A percentile compares a stretch with the other conserved stretches of the same genome.
Evolutionary conservation across 306 rosid species (phyloP).

Genomic region (Hippophae tibetana): DNA sequence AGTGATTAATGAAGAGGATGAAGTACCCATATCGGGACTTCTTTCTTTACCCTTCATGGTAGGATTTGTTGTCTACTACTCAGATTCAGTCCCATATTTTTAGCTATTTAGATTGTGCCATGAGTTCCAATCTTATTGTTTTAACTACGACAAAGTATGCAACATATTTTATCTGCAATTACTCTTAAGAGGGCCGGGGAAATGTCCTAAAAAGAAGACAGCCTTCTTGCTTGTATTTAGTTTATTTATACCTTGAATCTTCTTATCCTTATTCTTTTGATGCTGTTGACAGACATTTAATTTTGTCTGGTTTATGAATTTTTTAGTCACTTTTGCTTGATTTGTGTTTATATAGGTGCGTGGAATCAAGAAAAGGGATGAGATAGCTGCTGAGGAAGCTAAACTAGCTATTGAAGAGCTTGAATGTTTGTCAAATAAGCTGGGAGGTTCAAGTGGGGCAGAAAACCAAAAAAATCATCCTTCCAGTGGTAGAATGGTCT

Average conservation of each 20-base stretch:
- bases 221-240: no score
- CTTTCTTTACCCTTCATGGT: slow-evolving; percentile 90
- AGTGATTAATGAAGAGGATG: slow-evolving; percentile 59
- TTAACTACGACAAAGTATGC: no score
- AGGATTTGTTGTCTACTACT: slow-evolving; percentile 20
- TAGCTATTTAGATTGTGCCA: not conserved
- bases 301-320: not conserved
- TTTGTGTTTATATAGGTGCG: slow-evolving; percentile 52
- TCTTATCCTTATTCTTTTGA: not conserved
- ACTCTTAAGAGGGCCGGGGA: no score
- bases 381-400: slow-evolving; percentile 32
- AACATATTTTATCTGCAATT: no score
- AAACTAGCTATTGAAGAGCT: slow-evolving; percentile 45
- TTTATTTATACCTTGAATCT: no score
- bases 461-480: slow-evolving; percentile 32
- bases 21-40: slow-evolving; percentile 68
- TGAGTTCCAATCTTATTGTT: no score
- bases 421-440: slow-evolving; percentile 27
- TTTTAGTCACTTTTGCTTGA: slow-evolving; percentile 9
- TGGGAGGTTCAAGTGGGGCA: slow-evolving; percentile 40
- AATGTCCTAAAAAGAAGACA: no score
- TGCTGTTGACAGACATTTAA: not conserved
- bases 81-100: slow-evolving; percentile 4
- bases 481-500: slow-evolving; percentile 70
- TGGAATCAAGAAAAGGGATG: slow-evolving; percentile 65